phyloP scores from a whole-genome alignment of 106 monocot genomes.

The Apostasia shenzhenica region DNA sequence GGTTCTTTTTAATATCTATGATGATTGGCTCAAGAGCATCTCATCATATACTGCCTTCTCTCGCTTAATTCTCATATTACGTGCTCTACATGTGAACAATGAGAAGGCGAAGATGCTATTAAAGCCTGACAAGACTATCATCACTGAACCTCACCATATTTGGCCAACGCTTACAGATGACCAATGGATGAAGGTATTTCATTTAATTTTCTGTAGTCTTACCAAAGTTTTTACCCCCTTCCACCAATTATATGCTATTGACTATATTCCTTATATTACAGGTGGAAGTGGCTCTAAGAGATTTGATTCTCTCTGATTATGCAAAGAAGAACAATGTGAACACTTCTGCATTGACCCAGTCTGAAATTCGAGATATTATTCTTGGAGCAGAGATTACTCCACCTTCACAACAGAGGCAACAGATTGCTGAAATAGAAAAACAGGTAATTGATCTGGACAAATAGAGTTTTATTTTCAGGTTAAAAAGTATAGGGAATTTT shows the following conservation, averaged over 20 bases:
- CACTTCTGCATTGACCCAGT: constrained; percentile 96
- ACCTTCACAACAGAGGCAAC: constrained; percentile 97
- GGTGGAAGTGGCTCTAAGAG: constrained; percentile 96
- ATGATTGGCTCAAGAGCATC: constrained; percentile 99
- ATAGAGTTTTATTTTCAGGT: background rate
- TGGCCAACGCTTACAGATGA: constrained; percentile 96
- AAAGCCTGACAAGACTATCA: constrained; percentile 90
- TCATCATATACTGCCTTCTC: constrained; percentile 98
- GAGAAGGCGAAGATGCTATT: constrained; percentile 99
- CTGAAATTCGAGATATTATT: constrained; percentile 99
- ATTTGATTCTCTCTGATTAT: constrained; percentile 98
- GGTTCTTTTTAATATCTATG: constrained; percentile 99
- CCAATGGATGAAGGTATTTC: constrained; percentile 92
- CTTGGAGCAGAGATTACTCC: constrained; percentile 99
- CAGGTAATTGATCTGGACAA: constrained; percentile 40
- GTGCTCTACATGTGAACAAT: constrained; percentile 97
- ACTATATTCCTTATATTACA: constrained; percentile 1
- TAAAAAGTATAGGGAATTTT: background rate
- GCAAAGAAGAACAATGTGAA: constrained; percentile 99
- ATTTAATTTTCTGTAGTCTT: background rate
- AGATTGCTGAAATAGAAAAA: constrained; percentile 99
- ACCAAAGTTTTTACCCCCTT: background rate
- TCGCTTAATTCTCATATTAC: constrained; percentile 89
- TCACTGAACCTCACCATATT: constrained; percentile 96
- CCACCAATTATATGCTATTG: background rate